These are phyloP conservation scores for Crithidia mellificae DNA, from an alignment of 208 protist genomes.

Conservation along the genomic window DNA sequence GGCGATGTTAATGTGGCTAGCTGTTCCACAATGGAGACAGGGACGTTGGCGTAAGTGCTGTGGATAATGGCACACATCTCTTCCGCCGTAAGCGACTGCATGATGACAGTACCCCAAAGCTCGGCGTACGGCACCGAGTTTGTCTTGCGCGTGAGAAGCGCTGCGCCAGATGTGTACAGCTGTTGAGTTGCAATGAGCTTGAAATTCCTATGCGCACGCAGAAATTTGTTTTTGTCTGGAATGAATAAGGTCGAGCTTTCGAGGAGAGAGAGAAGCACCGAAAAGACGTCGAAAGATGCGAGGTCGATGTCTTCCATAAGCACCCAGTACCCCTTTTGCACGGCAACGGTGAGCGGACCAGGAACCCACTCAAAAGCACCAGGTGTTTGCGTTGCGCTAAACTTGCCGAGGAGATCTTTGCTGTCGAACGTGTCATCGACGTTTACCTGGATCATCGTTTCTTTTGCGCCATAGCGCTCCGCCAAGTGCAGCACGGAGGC, in stretches of 20 bases:
- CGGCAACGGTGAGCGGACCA: conserved; percentile 96
- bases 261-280: conserved; percentile 96
- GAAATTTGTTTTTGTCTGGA: conserved; percentile 93
- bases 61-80: conserved; percentile 68
- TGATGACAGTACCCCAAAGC: conserved; percentile 77
- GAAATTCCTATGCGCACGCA: conserved; percentile 86
- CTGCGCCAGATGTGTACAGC: conserved; percentile 55
- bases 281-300: conserved; percentile 97
- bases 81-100: conserved; percentile 65
- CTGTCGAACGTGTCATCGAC: conserved; percentile 98
- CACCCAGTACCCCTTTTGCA: conserved; percentile 97
- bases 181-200: conserved; percentile 91
- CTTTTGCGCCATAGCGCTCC: conserved; percentile 52
- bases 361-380: conserved; percentile 98
- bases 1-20: conserved; percentile 40
- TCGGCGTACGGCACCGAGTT: conserved; percentile 76
- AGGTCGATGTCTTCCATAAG: conserved; percentile 99
- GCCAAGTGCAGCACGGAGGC: conserved; percentile 66
- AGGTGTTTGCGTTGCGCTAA: conserved; percentile 97
- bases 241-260: conserved; percentile 96
- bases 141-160: conserved; percentile 57
- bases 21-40: conserved; percentile 41
- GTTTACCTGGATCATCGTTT: conserved; percentile 86
- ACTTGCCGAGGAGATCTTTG: conserved; percentile 98
- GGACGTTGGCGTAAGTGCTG: conserved; percentile 51